Conservation (phyloP, 345 rosid species). For the Noccaea bulbosa region DNA sequence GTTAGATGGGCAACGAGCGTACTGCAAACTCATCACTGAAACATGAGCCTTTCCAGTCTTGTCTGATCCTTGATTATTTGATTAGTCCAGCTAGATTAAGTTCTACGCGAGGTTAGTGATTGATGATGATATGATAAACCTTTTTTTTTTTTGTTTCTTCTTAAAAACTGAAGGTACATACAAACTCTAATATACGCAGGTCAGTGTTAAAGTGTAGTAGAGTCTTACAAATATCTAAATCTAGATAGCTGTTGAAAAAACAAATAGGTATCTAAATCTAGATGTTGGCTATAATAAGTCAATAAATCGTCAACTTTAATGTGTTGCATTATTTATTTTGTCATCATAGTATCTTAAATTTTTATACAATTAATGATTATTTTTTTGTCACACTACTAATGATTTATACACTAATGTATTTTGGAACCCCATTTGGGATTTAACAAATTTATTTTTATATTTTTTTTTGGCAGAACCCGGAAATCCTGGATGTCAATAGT, state of each 20-base stretch:
- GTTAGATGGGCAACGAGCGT: constrained; percentile 13
- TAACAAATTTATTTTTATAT: neutral
- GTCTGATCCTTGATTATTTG: constrained; percentile 9
- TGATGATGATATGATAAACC: constrained; percentile 3
- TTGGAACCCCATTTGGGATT: constrained; percentile 9
- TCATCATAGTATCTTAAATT: constrained; percentile 7
- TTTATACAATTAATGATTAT: neutral
- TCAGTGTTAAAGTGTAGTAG: neutral
- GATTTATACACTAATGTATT: constrained; percentile 14
- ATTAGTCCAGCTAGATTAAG: neutral
- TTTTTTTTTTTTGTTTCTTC: neutral
- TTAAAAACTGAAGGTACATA: neutral
- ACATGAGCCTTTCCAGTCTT: constrained; percentile 27
- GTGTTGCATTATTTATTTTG: constrained; percentile 11
- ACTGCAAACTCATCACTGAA: constrained; percentile 22
- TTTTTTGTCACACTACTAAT: constrained; percentile 10
- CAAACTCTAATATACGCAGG: neutral
- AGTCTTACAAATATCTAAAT: neutral
- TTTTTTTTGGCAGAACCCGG: constrained; percentile 20
- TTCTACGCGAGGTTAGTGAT: neutral
- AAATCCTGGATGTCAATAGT: constrained; percentile 40
- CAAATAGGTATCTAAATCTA: constrained; percentile 18
- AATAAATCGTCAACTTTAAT: constrained; percentile 28
- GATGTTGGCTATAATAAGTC: constrained; percentile 14
- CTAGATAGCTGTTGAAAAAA: constrained; percentile 16